Conservation (phyloP, 2,329 filamentous ascomycete genomes). For the Verticillium dahliae region DNA sequence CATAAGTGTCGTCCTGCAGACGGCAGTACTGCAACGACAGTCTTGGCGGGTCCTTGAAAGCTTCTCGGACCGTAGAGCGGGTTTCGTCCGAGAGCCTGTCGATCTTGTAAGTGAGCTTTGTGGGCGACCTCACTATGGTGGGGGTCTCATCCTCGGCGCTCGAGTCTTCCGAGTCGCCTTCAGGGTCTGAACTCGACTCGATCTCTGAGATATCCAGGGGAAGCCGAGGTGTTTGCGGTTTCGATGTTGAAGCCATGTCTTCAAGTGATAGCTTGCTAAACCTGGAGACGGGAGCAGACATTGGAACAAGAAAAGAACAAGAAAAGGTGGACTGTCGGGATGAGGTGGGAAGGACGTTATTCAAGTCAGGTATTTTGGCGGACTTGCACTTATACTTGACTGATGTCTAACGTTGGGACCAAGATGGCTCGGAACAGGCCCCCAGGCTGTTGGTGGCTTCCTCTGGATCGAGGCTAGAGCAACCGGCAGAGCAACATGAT, state of each 20-base stretch:
- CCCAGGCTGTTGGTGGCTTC: neutral
- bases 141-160: slow-evolving; percentile 22
- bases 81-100: slow-evolving; percentile 29
- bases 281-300: slow-evolving; percentile 25
- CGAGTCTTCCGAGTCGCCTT: slow-evolving; percentile 19
- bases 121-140: slow-evolving; percentile 27
- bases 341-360: neutral
- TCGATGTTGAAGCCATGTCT: slow-evolving; percentile 28
- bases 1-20: slow-evolving; percentile 39
- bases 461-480: neutral
- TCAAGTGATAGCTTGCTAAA: slow-evolving; percentile 35
- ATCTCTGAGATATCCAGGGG: slow-evolving; percentile 11
- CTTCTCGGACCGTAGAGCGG: slow-evolving; percentile 32
- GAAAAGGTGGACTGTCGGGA: neutral
- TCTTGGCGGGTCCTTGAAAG: slow-evolving; percentile 40
- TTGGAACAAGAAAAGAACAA: slow-evolving; percentile 16
- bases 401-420: neutral
- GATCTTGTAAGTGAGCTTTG: slow-evolving; percentile 32
- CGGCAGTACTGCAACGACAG: slow-evolving; percentile 45
- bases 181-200: slow-evolving; percentile 20
- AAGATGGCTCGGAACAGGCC: neutral
- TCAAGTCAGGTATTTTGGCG: neutral
- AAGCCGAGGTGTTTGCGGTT: slow-evolving; percentile 20
- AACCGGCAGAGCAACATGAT: neutral
- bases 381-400: neutral